These are phyloP conservation scores for Physcomitrium patens DNA, from an alignment of 225 moss, liverwort and hornwort species.

Conservation along the genomic window DNA sequence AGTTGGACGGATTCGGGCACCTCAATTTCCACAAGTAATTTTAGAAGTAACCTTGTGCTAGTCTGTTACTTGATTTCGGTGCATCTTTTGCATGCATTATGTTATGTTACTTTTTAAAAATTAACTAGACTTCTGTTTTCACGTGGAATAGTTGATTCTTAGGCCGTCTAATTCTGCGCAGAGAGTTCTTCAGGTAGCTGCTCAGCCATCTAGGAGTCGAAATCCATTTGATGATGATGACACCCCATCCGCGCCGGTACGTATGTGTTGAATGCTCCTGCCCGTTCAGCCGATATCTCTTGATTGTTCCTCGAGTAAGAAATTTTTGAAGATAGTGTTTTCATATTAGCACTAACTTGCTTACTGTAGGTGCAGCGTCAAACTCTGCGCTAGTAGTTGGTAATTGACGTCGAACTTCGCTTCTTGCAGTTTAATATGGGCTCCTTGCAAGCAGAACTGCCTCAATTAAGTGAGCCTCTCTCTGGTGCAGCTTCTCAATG, in stretches of 20 bases:
- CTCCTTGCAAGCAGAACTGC: conserved; percentile 52
- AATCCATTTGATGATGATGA: conserved; percentile 63
- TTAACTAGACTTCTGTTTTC: not conserved
- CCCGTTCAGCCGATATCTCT: not conserved
- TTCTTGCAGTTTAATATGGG: conserved; percentile 54
- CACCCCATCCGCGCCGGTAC: conserved; percentile 43
- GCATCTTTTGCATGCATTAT: not conserved
- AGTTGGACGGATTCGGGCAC: conserved; percentile 34
- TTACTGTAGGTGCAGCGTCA: not conserved
- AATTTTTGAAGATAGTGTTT: not conserved
- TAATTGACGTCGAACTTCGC: conserved; percentile 15
- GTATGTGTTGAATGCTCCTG: not conserved
- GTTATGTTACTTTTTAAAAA: not conserved
- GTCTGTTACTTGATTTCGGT: not conserved
- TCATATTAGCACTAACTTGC: not conserved
- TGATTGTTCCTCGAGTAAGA: not conserved
- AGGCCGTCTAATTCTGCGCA: conserved; percentile 26
- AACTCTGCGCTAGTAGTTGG: not conserved
- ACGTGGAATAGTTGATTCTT: conserved; percentile 4
- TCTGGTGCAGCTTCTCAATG: conserved; percentile 46
- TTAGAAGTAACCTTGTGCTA: not conserved
- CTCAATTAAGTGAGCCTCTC: conserved; percentile 45
- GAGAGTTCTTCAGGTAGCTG: conserved; percentile 40
- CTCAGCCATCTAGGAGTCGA: conserved; percentile 49
- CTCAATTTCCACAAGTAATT: conserved; percentile 49